phyloP scores from a whole-genome alignment of 441 rosid genomes.

The Monsonia emarginata region DNA sequence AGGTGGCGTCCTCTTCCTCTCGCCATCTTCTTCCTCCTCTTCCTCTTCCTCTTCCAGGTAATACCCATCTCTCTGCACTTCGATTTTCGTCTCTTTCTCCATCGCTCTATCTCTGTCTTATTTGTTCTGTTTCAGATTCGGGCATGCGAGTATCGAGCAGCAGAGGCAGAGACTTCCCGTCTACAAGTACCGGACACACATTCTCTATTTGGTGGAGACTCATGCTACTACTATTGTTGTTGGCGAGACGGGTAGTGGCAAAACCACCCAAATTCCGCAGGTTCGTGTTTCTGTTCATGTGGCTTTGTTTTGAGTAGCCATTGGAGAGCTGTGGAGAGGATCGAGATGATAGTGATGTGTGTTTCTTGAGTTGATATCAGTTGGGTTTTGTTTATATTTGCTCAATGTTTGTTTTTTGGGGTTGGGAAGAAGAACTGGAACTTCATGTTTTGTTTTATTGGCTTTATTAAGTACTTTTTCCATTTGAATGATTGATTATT shows the following conservation, averaged over 20 bases:
- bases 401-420: not conserved
- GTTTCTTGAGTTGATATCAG: not conserved
- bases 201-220: conserved; percentile 76
- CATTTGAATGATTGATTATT: no score
- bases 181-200: conserved; percentile 64
- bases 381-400: not conserved
- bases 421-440: no score
- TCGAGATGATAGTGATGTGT: no score
- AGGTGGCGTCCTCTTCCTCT: conserved; percentile 71
- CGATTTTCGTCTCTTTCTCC: not conserved
- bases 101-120: not conserved
- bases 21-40: conserved; percentile 47
- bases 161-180: conserved; percentile 86
- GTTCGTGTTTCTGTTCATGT: conserved; percentile 25
- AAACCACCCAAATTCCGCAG: conserved; percentile 97
- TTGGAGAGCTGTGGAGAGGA: no score
- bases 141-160: conserved; percentile 61
- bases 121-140: conserved; percentile 37
- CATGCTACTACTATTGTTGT: conserved; percentile 80
- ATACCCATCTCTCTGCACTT: not conserved
- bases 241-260: conserved; percentile 98
- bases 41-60: conserved; percentile 30
- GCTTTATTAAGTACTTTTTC: no score
- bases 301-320: not conserved
- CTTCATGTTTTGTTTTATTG: no score